Evolutionary conservation across 2,329 filamentous ascomycete species (phyloP).

Genomic region (Cercospora sojina): DNA sequence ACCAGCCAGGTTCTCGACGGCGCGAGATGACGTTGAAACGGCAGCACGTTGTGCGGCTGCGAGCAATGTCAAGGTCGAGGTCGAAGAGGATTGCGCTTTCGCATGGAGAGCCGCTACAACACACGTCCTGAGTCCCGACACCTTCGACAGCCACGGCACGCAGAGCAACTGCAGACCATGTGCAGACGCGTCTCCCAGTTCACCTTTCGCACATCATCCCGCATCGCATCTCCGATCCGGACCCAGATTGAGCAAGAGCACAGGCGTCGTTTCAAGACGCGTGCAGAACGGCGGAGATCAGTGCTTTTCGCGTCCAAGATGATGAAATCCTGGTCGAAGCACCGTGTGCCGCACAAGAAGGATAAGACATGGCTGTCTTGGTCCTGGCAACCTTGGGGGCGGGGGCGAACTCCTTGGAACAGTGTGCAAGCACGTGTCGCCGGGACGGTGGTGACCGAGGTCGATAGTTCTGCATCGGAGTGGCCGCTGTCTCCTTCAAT

Average conservation of each 20-base stretch:
- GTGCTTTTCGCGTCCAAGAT: background rate
- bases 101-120: background rate
- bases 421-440: background rate
- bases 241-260: constrained; percentile 2
- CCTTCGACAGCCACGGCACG: background rate
- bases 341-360: background rate
- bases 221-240: background rate
- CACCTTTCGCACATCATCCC: background rate
- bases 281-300: background rate
- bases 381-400: background rate
- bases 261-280: constrained; percentile 4
- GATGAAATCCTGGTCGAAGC: background rate
- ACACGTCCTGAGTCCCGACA: background rate
- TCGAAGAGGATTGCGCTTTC: background rate
- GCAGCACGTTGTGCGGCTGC: background rate
- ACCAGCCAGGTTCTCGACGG: constrained; percentile 11
- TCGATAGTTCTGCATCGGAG: background rate
- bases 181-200: background rate
- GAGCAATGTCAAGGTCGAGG: background rate
- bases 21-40: constrained; percentile 6
- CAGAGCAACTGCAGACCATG: background rate
- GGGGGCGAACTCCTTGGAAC: background rate
- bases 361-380: background rate
- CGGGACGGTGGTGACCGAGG: too few species aligned
- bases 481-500: background rate